Conservation (phyloP, 192 early-diverging fungal genomes). For the Podila epicladia region DNA sequence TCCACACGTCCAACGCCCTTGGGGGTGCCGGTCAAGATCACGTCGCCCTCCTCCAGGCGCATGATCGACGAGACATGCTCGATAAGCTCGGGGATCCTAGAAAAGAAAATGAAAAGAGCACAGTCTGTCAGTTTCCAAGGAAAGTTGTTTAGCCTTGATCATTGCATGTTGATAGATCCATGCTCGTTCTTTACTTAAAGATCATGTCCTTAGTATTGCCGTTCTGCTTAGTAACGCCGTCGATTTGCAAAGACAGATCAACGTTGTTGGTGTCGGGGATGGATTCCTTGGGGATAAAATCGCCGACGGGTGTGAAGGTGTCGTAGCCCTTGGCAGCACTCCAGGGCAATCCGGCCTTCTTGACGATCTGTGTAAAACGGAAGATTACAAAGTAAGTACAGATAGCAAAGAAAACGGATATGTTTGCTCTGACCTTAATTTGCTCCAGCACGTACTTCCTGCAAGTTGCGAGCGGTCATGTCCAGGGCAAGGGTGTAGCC, state of each 20-base stretch:
- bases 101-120: background rate
- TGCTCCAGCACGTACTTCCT: slow-evolving; percentile 48
- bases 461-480: slow-evolving; percentile 92
- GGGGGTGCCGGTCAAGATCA: slow-evolving; percentile 93
- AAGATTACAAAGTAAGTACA: background rate
- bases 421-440: background rate
- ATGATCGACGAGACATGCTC: slow-evolving; percentile 86
- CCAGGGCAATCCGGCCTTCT: slow-evolving; percentile 90
- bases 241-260: slow-evolving; percentile 80
- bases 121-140: background rate
- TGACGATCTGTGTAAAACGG: slow-evolving; percentile 60
- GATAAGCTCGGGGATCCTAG: slow-evolving; percentile 81
- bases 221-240: slow-evolving; percentile 80
- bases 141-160: too few species aligned
- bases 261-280: slow-evolving; percentile 81
- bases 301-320: slow-evolving; percentile 91
- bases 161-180: too few species aligned
- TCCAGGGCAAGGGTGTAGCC: slow-evolving; percentile 91
- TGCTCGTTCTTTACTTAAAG: slow-evolving; percentile 70
- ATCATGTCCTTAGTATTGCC: slow-evolving; percentile 94
- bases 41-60: slow-evolving; percentile 90
- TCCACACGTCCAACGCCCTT: slow-evolving; percentile 85
- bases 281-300: slow-evolving; percentile 77
- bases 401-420: too few species aligned
- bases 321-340: slow-evolving; percentile 94